Conservation (phyloP, 2,329 filamentous ascomycete species). For the Hortaea werneckii region DNA sequence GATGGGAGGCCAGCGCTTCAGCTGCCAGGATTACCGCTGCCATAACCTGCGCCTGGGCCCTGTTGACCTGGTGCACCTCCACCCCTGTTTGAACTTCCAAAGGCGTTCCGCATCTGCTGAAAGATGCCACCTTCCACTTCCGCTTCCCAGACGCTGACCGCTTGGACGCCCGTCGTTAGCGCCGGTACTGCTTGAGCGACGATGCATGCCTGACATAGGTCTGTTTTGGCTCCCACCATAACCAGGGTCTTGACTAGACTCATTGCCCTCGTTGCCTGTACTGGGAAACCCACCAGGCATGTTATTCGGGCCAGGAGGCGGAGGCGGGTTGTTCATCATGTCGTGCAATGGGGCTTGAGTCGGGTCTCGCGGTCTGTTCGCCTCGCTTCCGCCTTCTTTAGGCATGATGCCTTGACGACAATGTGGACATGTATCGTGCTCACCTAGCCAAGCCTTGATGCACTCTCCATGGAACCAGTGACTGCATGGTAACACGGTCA, state of each 20-base stretch:
- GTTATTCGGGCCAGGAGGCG: conserved; percentile 11
- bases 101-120: conserved; percentile 5
- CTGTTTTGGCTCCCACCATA: background rate
- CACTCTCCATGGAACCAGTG: conserved; percentile 91
- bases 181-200: background rate
- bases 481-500: conserved; percentile 70
- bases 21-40: background rate
- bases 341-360: conserved; percentile 22
- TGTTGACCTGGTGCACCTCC: conserved; percentile 3
- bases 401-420: conserved; percentile 51
- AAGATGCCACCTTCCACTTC: conserved; percentile 1
- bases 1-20: background rate
- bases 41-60: background rate
- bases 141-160: background rate
- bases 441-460: conserved; percentile 70
- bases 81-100: conserved; percentile 5
- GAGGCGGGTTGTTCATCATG: conserved; percentile 13
- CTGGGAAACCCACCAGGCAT: conserved; percentile 10
- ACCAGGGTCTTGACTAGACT: background rate
- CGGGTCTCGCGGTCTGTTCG: conserved; percentile 15
- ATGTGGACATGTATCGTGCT: conserved; percentile 88
- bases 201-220: background rate
- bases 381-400: conserved; percentile 14
- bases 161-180: background rate
- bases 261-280: conserved; percentile 1